Percentiles rank a stretch among this genome's conserved stretches.
Conservation (phyloP, 2,329 filamentous ascomycete genomes). For the Ceratocystis variospora region DNA sequence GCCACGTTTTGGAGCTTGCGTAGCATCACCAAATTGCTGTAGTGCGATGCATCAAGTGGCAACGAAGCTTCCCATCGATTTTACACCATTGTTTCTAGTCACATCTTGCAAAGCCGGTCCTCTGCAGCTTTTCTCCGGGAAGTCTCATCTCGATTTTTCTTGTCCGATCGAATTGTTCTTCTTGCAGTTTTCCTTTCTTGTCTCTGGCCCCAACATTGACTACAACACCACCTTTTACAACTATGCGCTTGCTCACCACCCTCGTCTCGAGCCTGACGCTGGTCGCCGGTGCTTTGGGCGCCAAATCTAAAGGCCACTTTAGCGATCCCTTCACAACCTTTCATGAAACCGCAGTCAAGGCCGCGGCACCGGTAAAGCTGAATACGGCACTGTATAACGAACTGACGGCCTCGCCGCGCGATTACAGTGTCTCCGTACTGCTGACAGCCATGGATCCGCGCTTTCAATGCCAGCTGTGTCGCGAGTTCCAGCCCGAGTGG, state of each 20-base stretch:
- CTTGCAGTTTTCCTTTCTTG: not conserved
- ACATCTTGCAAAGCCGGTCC: conserved; percentile 4
- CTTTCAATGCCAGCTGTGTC: conserved; percentile 75
- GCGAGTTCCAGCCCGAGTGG: conserved; percentile 90
- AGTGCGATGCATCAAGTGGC: conserved; percentile 2
- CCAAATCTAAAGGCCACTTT: conserved; percentile 44
- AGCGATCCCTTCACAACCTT: conserved; percentile 57
- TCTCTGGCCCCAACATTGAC: not conserved
- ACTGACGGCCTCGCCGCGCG: conserved; percentile 61
- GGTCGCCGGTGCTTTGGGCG: conserved; percentile 43
- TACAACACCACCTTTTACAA: conserved; percentile 24
- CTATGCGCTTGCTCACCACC: conserved; percentile 55
- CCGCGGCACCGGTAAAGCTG: conserved; percentile 58
- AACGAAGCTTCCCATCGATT: conserved; percentile 7
- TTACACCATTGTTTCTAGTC: not conserved
- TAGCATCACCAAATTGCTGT: conserved; percentile 15
- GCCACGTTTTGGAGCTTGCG: conserved; percentile 19
- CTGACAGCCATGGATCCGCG: conserved; percentile 74
- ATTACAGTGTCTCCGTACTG: conserved; percentile 71
- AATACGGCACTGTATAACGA: conserved; percentile 61
- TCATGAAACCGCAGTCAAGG: conserved; percentile 51
- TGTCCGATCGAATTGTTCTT: not conserved
- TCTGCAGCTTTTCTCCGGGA: not conserved
- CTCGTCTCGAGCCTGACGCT: conserved; percentile 52
- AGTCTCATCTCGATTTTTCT: not conserved